Evolutionary conservation across 169 alveolate genomes (phyloP).

Genomic region (Eimeria sp.): DNA sequence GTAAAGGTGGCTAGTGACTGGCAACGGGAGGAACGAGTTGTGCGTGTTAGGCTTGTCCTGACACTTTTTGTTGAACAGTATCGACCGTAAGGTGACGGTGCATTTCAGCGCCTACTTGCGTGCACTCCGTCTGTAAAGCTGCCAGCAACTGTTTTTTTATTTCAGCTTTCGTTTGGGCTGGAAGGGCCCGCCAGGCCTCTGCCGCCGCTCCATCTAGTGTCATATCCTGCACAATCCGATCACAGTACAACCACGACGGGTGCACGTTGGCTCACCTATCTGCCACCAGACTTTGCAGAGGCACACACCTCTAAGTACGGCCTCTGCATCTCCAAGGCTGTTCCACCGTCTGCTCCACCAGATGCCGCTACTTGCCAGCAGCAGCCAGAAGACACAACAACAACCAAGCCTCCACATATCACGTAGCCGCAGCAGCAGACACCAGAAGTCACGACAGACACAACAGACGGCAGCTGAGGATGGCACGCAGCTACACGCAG

Average conservation of each 20-base stretch:
- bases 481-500: background rate
- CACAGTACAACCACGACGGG: background rate
- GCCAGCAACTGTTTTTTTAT: constrained; percentile 79
- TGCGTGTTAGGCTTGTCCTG: background rate
- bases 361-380: background rate
- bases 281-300: too few relatives aligned
- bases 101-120: constrained; percentile 59
- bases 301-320: background rate
- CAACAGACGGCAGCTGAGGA: background rate
- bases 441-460: background rate
- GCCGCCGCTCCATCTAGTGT: constrained; percentile 81
- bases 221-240: constrained; percentile 56
- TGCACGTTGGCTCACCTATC: background rate
- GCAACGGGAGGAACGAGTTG: background rate
- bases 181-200: constrained; percentile 77
- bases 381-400: background rate
- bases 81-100: background rate
- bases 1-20: background rate
- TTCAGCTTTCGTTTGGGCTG: constrained; percentile 35
- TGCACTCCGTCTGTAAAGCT: constrained; percentile 77
- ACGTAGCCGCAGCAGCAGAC: background rate
- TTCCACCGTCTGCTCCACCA: background rate
- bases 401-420: background rate
- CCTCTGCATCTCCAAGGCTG: background rate
- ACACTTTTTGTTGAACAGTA: background rate